These are phyloP conservation scores for Triadica sebifera DNA, from an alignment of 345 rosid genomes.

Conservation along the genomic window DNA sequence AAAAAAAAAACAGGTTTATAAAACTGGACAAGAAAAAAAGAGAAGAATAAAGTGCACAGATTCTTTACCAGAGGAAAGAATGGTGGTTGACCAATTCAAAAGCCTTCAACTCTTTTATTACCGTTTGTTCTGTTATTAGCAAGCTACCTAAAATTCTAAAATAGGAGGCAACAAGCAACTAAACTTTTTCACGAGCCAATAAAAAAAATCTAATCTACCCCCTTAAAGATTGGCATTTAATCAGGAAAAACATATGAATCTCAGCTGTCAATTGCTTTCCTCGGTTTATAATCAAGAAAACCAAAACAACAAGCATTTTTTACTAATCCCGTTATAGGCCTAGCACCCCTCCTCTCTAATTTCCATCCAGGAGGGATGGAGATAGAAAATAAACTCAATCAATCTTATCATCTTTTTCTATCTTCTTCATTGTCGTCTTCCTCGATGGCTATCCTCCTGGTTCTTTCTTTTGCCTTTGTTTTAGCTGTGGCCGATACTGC, in stretches of 20 bases:
- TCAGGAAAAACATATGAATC: conserved; percentile 7
- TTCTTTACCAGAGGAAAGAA: neutral
- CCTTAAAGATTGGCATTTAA: conserved; percentile 15
- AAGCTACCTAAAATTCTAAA: neutral
- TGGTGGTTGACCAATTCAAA: conserved; percentile 25
- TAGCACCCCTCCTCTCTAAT: conserved; percentile 20
- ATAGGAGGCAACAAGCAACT: neutral
- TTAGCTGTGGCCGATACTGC: neutral
- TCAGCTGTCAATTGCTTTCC: conserved; percentile 18
- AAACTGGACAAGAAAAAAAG: no score
- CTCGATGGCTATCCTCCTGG: conserved; percentile 52
- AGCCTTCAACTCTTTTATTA: neutral
- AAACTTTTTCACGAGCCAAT: neutral
- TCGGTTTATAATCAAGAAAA: conserved; percentile 18
- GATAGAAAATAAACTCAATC: conserved; percentile 32
- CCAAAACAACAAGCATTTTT: conserved; percentile 5
- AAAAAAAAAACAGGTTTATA: no score
- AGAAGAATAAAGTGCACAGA: neutral
- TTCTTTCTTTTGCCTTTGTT: conserved; percentile 24
- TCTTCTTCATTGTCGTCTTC: conserved; percentile 27
- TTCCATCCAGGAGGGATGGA: conserved; percentile 55
- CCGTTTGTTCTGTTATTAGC: conserved; percentile 1
- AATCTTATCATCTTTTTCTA: conserved; percentile 20
- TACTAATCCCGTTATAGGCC: conserved; percentile 14
- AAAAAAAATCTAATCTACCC: neutral